phyloP scores from a whole-genome alignment of 208 protist genomes.

The Wallacemonas sp. region DNA sequence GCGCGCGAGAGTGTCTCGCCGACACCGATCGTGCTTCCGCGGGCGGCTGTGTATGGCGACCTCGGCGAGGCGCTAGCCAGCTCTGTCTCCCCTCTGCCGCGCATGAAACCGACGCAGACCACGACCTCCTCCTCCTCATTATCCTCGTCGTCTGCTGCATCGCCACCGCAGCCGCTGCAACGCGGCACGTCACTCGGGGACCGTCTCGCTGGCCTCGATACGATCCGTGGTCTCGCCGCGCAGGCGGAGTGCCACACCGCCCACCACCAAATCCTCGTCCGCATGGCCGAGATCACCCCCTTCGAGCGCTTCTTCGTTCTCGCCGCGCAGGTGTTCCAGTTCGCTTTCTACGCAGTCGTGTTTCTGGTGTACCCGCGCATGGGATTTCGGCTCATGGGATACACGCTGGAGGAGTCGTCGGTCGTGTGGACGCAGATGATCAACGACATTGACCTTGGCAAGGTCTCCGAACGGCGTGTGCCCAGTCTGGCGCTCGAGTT shows the following conservation, averaged over 20 bases:
- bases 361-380: slow-evolving; percentile 69
- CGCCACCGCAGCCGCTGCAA: not conserved
- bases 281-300: slow-evolving; percentile 61
- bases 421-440: slow-evolving; percentile 89
- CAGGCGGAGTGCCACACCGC: slow-evolving; percentile 69
- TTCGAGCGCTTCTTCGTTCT: slow-evolving; percentile 54
- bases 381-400: slow-evolving; percentile 75
- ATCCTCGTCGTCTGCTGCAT: not conserved
- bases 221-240: slow-evolving; percentile 49
- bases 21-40: not conserved
- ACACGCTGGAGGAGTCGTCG: slow-evolving; percentile 76
- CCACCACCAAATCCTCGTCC: slow-evolving; percentile 59
- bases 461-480: slow-evolving; percentile 47
- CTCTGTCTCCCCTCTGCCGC: not conserved
- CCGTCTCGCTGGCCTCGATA: slow-evolving; percentile 14
- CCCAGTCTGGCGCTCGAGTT: slow-evolving; percentile 56
- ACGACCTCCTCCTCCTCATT: too few relatives aligned
- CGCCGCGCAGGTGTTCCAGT: slow-evolving; percentile 49
- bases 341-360: slow-evolving; percentile 44
- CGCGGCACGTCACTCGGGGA: not conserved
- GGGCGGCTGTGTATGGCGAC: not conserved
- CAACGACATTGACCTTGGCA: slow-evolving; percentile 80
- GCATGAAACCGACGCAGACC: not conserved
- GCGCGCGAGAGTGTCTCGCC: not conserved
- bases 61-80: not conserved